A percentile compares a stretch with the other conserved stretches of the same genome.
These are phyloP conservation scores for Phytophthora pinifolia DNA, from an alignment of 352 stramenopile species.

Conservation along the genomic window DNA sequence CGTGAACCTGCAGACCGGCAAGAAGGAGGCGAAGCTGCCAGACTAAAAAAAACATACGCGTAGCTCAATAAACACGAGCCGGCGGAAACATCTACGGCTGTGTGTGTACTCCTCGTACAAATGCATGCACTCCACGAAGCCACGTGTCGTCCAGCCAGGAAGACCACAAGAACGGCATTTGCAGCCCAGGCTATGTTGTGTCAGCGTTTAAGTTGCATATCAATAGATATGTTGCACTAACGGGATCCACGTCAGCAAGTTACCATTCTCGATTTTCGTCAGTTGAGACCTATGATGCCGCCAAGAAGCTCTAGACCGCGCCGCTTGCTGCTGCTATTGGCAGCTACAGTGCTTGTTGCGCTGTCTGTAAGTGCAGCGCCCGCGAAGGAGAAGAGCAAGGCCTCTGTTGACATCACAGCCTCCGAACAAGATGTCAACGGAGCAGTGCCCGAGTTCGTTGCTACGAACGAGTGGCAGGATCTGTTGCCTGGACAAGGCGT, in stretches of 20 bases:
- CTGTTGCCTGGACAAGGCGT: slow-evolving; percentile 65
- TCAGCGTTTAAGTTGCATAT: slow-evolving; percentile 9
- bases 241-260: slow-evolving; percentile 21
- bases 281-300: slow-evolving; percentile 15
- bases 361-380: slow-evolving; percentile 1
- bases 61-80: background rate
- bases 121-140: background rate
- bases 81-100: background rate
- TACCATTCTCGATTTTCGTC: slow-evolving; percentile 22
- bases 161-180: slow-evolving; percentile 15
- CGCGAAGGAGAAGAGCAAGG: slow-evolving; percentile 11
- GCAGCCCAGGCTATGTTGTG: slow-evolving; percentile 5
- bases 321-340: slow-evolving; percentile 24
- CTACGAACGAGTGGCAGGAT: slow-evolving; percentile 65
- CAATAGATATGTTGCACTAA: slow-evolving; percentile 15
- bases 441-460: slow-evolving; percentile 44
- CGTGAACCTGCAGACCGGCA: slow-evolving; percentile 54
- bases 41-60: slow-evolving; percentile 7
- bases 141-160: slow-evolving; percentile 18
- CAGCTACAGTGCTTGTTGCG: slow-evolving; percentile 7
- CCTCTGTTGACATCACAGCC: slow-evolving; percentile 9
- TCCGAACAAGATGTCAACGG: slow-evolving; percentile 4
- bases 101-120: background rate
- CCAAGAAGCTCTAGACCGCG: slow-evolving; percentile 18
- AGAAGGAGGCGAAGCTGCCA: slow-evolving; percentile 64